These are phyloP conservation scores for Ophiostoma montium DNA, from an alignment of 2,329 filamentous ascomycete species.

Conservation along the genomic window DNA sequence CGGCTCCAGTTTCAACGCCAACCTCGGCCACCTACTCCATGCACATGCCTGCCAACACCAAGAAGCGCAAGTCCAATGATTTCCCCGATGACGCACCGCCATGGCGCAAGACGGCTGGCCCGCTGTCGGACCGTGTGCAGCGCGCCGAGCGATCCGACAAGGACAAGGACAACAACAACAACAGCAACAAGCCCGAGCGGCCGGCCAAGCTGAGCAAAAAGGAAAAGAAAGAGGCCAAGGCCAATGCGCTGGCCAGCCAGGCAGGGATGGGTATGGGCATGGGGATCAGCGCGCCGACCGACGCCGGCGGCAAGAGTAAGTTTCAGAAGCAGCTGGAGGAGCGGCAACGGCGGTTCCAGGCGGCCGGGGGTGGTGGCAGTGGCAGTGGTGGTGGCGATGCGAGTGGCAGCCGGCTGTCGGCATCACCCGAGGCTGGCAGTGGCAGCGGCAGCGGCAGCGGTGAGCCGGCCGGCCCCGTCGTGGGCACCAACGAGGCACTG, in stretches of 20 bases:
- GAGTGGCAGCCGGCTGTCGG: conserved; percentile 21
- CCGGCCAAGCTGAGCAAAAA: conserved; percentile 9
- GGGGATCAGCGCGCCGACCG: conserved; percentile 18
- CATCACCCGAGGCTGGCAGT: conserved; percentile 21
- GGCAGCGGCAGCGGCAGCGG: no score
- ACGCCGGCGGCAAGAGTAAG: conserved; percentile 50
- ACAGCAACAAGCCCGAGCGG: conserved; percentile 25
- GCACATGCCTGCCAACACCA: conserved; percentile 26
- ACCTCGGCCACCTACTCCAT: not conserved
- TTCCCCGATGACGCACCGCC: conserved; percentile 43
- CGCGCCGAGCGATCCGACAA: conserved; percentile 19
- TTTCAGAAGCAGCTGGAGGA: conserved; percentile 76
- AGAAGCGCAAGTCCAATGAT: conserved; percentile 74
- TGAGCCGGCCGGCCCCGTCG: conserved; percentile 54
- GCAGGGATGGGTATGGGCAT: no score
- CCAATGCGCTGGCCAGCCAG: no score
- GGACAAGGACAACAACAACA: conserved; percentile 1
- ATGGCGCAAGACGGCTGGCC: conserved; percentile 52
- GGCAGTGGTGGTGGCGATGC: not conserved
- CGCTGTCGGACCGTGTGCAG: conserved; percentile 61
- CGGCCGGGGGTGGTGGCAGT: conserved; percentile 27
- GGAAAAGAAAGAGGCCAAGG: conserved; percentile 8
- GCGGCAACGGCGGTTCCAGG: conserved; percentile 78
- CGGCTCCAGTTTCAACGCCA: not conserved
- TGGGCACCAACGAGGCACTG: conserved; percentile 69